Evolutionary conservation across 768 basidiomycete genomes (phyloP).

Genomic region (Auriculariales sp.): DNA sequence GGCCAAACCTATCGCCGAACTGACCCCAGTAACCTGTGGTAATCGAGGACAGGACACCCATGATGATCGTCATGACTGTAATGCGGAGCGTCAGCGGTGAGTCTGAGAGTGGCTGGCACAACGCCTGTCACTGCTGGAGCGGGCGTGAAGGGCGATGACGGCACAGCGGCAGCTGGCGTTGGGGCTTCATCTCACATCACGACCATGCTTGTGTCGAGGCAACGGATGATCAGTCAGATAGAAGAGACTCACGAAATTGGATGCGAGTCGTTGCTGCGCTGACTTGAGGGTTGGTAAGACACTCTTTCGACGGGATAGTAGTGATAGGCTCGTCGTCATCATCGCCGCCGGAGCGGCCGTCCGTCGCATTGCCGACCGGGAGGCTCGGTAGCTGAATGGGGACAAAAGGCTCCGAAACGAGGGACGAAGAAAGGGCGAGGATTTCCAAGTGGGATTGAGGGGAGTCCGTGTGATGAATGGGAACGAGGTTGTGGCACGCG

Average conservation of each 20-base stretch:
- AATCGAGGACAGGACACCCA: conserved; percentile 66
- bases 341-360: conserved; percentile 9
- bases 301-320: conserved; percentile 21
- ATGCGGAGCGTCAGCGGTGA: background rate
- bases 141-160: no score
- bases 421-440: conserved; percentile 7
- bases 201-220: background rate
- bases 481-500: conserved; percentile 30
- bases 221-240: background rate
- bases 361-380: background rate
- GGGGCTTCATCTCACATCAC: no score
- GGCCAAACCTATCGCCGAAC: conserved; percentile 59
- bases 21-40: conserved; percentile 83
- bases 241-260: conserved; percentile 37
- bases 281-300: conserved; percentile 37
- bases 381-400: background rate
- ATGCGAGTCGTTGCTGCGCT: conserved; percentile 56
- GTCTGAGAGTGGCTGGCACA: background rate
- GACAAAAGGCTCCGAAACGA: conserved; percentile 7
- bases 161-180: no score
- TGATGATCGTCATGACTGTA: conserved; percentile 46
- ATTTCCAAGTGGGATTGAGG: background rate
- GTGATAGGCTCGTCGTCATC: conserved; percentile 21
- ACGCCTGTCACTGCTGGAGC: background rate
- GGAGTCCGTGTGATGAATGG: background rate